Evolutionary conservation across 1,284 basidiomycete genomes (phyloP), one percentile per base, ranked within the genome.

Genomic region (Exobasidium cylindrosporum): DNA sequence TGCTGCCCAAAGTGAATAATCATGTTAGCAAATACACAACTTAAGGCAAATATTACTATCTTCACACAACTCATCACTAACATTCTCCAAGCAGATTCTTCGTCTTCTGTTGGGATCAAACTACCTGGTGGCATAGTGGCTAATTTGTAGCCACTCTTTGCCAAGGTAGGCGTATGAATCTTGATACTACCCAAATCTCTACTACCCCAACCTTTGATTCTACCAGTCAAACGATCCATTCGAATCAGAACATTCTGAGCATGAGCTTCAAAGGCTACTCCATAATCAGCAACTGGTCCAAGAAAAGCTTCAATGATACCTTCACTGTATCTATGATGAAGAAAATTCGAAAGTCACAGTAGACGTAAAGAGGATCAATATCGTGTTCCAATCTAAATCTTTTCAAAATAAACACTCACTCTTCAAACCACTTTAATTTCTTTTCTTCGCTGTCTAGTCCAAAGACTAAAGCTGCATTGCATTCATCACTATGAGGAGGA

Each of bases 301-400:
- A 44, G 43, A 23, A 44, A 44, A 23, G 43, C 43, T 23, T 44
- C 43, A 23, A 44, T 44, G 43, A 44, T 44, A 23, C 43, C 43
- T 44, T 44, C 43, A 23, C 43, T 44, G 43, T 44, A 44, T 23
- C 43, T 44, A 44, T 23, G 43, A 44, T 44, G 43, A 44, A 14
- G 14, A 23, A 14, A 14, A 44, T 14, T 14, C 14, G n/a, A 44
- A 23, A 44, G 43, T 23, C 13, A 14, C 43, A 44, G 43, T 23
- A 14, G 14, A 23, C 13, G 43, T 23, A 44, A 44, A 23, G 43
- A 23, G 43, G 43, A 23, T 13, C 13, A 23, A 44, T 23, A 44
- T 44, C 43, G 14, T 23, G 43, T 44, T 23, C 43, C n/a, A n/a
- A n/a, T n/a, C n/a, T n/a, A n/a, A n/a, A n/a, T n/a, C n/a, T n/a